A percentile compares a stretch with the other conserved stretches of the same genome.
Conservation (phyloP, 306 rosid genomes). For the Vigna angularis region DNA sequence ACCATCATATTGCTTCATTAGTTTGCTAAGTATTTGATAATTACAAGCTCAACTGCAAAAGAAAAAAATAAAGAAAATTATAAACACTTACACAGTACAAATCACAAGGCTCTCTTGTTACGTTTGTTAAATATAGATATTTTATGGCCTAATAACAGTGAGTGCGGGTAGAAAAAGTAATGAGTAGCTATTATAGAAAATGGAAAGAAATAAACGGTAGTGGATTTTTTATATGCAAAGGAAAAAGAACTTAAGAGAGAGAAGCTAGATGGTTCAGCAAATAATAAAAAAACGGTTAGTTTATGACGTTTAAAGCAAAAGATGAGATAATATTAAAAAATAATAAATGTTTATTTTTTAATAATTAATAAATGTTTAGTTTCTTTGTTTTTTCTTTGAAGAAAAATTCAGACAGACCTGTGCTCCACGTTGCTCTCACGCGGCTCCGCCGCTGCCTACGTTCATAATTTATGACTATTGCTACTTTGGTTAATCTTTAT, state of each 20-base stretch:
- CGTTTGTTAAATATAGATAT: background rate
- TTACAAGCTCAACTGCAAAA: background rate
- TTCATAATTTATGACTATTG: background rate
- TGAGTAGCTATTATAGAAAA: background rate
- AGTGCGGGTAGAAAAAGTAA: background rate
- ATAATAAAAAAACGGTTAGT: background rate
- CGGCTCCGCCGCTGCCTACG: conserved; percentile 15
- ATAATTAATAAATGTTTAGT: background rate
- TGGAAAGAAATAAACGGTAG: background rate
- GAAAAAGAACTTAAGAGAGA: background rate
- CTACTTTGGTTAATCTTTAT: background rate
- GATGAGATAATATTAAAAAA: conserved; percentile 6
- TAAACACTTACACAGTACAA: background rate
- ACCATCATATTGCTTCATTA: background rate
- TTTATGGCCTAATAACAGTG: background rate
- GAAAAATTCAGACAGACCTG: background rate
- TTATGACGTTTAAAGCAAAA: background rate
- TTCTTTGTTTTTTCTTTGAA: background rate
- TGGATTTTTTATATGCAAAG: background rate
- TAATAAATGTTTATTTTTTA: background rate
- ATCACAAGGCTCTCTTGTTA: background rate
- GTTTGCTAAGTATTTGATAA: background rate
- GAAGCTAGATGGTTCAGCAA: background rate
- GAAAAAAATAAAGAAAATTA: too few species aligned
- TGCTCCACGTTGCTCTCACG: conserved; percentile 28